Percentiles rank a stretch among this genome's conserved stretches.
These are phyloP conservation scores for Aspergillus hortae DNA, from an alignment of 2,329 filamentous ascomycete genomes.

Conservation along the genomic window DNA sequence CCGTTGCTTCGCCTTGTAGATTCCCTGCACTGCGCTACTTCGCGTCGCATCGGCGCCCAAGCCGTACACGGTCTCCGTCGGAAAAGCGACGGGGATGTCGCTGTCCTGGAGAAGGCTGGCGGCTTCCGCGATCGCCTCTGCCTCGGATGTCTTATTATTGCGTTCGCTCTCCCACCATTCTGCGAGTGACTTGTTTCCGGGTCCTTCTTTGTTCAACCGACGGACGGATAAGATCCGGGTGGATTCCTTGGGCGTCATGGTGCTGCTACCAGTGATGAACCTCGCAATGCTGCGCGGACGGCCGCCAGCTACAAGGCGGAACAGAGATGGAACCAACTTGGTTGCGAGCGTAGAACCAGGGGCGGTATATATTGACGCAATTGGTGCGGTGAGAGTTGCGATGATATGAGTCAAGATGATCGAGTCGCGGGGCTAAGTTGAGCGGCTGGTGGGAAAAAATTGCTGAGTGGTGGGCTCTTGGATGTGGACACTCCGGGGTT, in stretches of 20 bases:
- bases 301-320: conserved; percentile 27
- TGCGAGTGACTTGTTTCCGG: conserved; percentile 29
- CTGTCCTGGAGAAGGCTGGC: conserved; percentile 62
- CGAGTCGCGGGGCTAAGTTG: conserved; percentile 5
- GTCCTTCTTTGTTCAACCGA: conserved; percentile 33
- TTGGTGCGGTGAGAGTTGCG: background rate
- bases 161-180: conserved; percentile 40
- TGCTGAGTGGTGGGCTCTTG: background rate
- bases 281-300: conserved; percentile 27
- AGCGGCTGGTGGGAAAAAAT: background rate
- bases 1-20: conserved; percentile 84
- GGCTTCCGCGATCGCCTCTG: conserved; percentile 58
- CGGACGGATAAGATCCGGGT: conserved; percentile 39
- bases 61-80: conserved; percentile 96
- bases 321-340: conserved; percentile 25
- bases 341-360: background rate
- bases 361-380: background rate
- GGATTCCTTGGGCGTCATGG: conserved; percentile 17
- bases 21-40: conserved; percentile 78
- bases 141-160: conserved; percentile 41
- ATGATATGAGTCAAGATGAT: background rate
- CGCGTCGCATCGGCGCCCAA: conserved; percentile 93
- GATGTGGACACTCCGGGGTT: background rate
- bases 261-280: conserved; percentile 19
- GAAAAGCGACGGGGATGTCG: conserved; percentile 83